phyloP scores from a whole-genome alignment of 352 stramenopile genomes.

The Pythium sp. region DNA sequence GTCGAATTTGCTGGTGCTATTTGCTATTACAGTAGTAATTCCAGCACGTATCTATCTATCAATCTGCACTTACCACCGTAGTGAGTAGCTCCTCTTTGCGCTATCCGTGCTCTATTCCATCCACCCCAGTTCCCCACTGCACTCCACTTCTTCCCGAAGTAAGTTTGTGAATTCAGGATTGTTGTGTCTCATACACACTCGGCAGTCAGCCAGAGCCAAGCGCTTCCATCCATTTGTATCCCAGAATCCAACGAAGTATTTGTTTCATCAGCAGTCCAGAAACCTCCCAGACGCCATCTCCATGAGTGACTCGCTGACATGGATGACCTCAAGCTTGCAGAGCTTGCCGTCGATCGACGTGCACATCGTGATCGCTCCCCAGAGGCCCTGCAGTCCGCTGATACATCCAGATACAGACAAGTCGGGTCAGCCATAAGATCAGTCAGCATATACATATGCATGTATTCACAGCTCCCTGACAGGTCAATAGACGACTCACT shows the following conservation, averaged over 20 bases:
- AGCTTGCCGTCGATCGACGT: conserved; percentile 51
- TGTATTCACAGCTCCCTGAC: background rate
- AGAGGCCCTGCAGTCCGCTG: conserved; percentile 54
- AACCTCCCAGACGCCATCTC: conserved; percentile 57
- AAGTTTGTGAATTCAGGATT: background rate
- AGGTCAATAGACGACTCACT: conserved; percentile 13
- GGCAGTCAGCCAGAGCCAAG: background rate
- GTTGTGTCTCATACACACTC: background rate
- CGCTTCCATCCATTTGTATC: background rate
- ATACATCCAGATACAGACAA: too few relatives aligned
- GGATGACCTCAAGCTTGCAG: conserved; percentile 24
- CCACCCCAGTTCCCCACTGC: background rate
- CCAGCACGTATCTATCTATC: too few relatives aligned
- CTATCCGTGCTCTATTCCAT: background rate
- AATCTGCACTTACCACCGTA: too few relatives aligned
- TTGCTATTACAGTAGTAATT: too few relatives aligned
- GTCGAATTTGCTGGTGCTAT: too few relatives aligned
- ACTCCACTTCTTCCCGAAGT: background rate
- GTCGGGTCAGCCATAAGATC: background rate
- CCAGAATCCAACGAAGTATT: background rate
- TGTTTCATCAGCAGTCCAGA: conserved; percentile 29
- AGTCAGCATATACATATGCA: background rate
- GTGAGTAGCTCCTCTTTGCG: too few relatives aligned
- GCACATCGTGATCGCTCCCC: conserved; percentile 74
- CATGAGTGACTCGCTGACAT: conserved; percentile 33